Evolutionary conservation across 768 basidiomycete species (phyloP).

Genomic region (Cyclocybe cylindracea): DNA sequence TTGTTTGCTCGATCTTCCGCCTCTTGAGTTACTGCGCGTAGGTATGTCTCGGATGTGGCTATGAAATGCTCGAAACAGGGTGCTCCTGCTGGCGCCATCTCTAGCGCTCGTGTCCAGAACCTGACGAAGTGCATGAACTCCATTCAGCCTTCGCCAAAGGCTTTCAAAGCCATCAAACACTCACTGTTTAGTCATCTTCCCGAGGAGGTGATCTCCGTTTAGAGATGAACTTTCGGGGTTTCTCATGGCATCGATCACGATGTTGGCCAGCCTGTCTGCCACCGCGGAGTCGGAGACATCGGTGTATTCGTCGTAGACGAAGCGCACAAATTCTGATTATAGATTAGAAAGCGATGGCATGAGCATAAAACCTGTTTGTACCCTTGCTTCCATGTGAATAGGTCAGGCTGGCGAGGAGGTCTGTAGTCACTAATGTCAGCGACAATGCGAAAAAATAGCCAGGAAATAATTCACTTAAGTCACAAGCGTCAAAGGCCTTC

Average conservation of each 20-base stretch:
- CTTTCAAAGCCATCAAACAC: not conserved
- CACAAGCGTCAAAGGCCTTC: slow-evolving; percentile 21
- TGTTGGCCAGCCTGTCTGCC: slow-evolving; percentile 29
- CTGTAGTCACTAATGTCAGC: not conserved
- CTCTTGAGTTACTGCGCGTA: slow-evolving; percentile 42
- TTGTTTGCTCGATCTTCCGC: slow-evolving; percentile 41
- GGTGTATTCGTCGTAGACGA: slow-evolving; percentile 51
- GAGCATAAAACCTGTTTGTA: not conserved
- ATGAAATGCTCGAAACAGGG: slow-evolving; percentile 28
- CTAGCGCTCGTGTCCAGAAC: slow-evolving; percentile 20
- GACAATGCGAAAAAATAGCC: not conserved
- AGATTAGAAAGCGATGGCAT: not conserved
- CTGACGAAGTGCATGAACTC: slow-evolving; percentile 1
- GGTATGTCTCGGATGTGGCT: slow-evolving; percentile 40
- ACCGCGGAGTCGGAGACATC: slow-evolving; percentile 35
- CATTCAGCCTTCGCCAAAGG: not conserved
- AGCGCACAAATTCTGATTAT: slow-evolving; percentile 24
- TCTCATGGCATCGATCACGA: slow-evolving; percentile 40
- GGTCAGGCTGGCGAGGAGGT: slow-evolving; percentile 18
- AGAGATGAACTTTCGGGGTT: slow-evolving; percentile 31
- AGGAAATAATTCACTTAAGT: slow-evolving; percentile 16
- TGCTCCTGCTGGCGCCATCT: slow-evolving; percentile 11
- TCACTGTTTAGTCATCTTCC: slow-evolving; percentile 41
- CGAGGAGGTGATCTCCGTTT: slow-evolving; percentile 31
- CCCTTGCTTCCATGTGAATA: slow-evolving; percentile 16